Conservation (phyloP, 169 alveolate genomes). For the Ichthyophthirius multifiliis region DNA sequence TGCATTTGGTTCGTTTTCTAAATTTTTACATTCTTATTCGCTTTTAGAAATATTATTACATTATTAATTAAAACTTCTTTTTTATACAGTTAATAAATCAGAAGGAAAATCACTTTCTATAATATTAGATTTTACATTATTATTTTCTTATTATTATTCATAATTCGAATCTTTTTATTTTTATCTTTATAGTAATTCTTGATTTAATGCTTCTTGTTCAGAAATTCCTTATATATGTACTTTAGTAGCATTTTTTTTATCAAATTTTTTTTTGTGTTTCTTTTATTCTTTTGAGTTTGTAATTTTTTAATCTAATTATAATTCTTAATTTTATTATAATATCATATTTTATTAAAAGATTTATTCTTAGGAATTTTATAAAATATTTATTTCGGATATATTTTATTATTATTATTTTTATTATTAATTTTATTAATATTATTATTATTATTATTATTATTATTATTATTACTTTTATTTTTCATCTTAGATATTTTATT, state of each 20-base stretch:
- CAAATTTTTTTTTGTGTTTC: constrained; percentile 11
- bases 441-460: no score
- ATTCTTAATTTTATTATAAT: not conserved
- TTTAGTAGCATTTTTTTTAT: not conserved
- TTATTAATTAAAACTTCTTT: no score
- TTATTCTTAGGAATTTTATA: no score
- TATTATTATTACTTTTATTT: no score
- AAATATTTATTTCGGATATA: no score
- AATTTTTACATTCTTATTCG: not conserved
- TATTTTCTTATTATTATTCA: not conserved
- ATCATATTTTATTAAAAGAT: no score
- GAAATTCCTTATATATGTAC: not conserved
- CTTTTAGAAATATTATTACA: not conserved
- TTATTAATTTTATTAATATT: no score
- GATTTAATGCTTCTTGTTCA: not conserved
- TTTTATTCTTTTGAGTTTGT: not conserved
- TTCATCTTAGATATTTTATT: no score
- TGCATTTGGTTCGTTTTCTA: not conserved
- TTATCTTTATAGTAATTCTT: not conserved
- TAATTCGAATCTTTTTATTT: not conserved
- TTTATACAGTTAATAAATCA: not conserved
- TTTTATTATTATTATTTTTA: no score
- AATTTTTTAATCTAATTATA: not conserved
- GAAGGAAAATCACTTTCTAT: not conserved
- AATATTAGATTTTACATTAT: not conserved